Conservation (phyloP, 768 basidiomycete species). For the Rickenella mellea region DNA sequence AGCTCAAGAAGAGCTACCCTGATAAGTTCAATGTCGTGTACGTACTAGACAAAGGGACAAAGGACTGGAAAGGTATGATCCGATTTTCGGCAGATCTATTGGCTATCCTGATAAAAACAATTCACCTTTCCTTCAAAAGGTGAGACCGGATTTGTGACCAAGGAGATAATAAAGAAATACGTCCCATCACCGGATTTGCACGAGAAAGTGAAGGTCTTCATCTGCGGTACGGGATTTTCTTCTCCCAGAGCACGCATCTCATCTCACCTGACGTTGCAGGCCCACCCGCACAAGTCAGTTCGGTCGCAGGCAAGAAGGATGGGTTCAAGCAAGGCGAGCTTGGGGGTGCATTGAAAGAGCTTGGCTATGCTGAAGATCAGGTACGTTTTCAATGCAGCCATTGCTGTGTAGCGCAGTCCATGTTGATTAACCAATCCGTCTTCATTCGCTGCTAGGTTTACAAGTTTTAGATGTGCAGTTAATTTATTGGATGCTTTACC, state of each 20-base stretch:
- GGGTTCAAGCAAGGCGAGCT: constrained; percentile 82
- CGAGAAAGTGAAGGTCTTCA: constrained; percentile 80
- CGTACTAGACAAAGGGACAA: constrained; percentile 67
- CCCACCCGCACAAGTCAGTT: constrained; percentile 83
- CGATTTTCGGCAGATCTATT: constrained; percentile 1
- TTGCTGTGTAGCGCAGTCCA: too few relatives aligned
- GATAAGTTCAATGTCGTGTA: constrained; percentile 76
- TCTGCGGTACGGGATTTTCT: constrained; percentile 58
- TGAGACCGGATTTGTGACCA: constrained; percentile 63
- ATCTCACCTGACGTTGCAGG: constrained; percentile 29
- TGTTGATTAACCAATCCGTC: too few relatives aligned
- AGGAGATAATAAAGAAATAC: constrained; percentile 65
- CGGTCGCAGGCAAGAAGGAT: constrained; percentile 82
- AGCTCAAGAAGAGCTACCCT: constrained; percentile 57
- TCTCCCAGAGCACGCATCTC: not conserved
- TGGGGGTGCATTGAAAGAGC: constrained; percentile 76
- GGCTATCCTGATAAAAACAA: not conserved
- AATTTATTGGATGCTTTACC: too few relatives aligned
- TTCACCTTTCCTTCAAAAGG: constrained; percentile 24
- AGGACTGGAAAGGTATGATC: constrained; percentile 47
- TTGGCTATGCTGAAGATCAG: constrained; percentile 79
- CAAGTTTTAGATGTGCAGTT: too few relatives aligned
- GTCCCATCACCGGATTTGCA: constrained; percentile 52
- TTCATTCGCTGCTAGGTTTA: too few relatives aligned
- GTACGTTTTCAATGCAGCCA: too few relatives aligned